phyloP scores from a whole-genome alignment of 2,329 filamentous ascomycete genomes.

The Aspergillus pseudoterreus region DNA sequence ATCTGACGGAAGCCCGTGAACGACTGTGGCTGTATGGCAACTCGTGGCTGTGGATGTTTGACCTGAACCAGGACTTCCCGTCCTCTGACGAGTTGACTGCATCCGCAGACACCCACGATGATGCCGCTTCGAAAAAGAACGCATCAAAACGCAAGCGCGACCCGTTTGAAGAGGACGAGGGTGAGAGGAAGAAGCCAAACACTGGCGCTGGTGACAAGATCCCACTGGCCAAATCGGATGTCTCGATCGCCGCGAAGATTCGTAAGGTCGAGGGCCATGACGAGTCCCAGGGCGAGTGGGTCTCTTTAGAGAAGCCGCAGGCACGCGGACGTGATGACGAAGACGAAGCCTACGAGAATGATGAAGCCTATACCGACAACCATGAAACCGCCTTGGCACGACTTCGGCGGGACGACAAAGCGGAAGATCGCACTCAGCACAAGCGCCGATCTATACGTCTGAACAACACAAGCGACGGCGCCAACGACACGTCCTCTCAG shows the following conservation, averaged over 20 bases:
- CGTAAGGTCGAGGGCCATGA: constrained; percentile 45
- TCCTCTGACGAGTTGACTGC: constrained; percentile 29
- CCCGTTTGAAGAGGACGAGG: constrained; percentile 30
- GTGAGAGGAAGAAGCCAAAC: constrained; percentile 45
- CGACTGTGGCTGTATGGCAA: constrained; percentile 85
- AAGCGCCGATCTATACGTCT: constrained; percentile 9
- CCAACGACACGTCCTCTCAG: constrained; percentile 15
- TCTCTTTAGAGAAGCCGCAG: constrained; percentile 27
- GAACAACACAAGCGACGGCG: constrained; percentile 15
- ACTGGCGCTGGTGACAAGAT: constrained; percentile 57
- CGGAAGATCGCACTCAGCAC: constrained; percentile 19
- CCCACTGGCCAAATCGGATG: constrained; percentile 39
- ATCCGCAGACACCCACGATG: constrained; percentile 20
- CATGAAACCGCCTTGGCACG: constrained; percentile 31
- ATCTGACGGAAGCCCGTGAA: constrained; percentile 53
- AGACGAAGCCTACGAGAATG: constrained; percentile 31
- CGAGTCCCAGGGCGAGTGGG: constrained; percentile 30
- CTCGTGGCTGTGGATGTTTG: constrained; percentile 88
- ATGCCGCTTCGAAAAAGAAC: constrained; percentile 18
- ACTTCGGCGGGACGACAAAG: constrained; percentile 22
- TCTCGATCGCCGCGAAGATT: constrained; percentile 46
- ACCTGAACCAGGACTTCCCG: constrained; percentile 68
- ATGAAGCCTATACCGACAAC: constrained; percentile 27
- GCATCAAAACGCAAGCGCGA: constrained; percentile 43
- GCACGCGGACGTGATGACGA: constrained; percentile 19